These are phyloP conservation scores for Drosera capensis DNA, from an alignment of 148 eudicot species.

Conservation along the genomic window DNA sequence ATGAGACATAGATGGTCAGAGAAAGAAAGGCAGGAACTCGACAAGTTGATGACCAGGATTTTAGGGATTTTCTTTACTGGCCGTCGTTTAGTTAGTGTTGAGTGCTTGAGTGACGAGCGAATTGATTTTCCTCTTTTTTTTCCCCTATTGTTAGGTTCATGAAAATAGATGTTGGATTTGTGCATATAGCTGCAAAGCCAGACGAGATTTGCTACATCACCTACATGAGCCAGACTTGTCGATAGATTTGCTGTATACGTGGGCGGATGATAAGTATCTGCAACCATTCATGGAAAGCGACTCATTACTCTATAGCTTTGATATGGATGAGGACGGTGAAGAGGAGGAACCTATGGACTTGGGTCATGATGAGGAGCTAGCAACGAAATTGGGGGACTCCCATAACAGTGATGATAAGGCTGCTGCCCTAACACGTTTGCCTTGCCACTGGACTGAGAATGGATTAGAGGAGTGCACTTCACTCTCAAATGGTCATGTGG, in stretches of 20 bases:
- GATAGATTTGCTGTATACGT: slow-evolving; percentile 21
- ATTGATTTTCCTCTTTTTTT: neutral
- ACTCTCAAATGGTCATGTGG: slow-evolving; percentile 7
- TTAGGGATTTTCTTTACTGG: no score
- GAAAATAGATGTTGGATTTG: slow-evolving; percentile 68
- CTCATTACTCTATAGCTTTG: slow-evolving; percentile 61
- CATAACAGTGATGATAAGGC: slow-evolving; percentile 25
- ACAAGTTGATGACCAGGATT: no score
- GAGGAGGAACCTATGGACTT: slow-evolving; percentile 21
- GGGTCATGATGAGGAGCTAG: no score
- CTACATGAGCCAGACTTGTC: slow-evolving; percentile 25
- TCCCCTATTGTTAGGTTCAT: slow-evolving; percentile 33
- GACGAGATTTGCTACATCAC: slow-evolving; percentile 40
- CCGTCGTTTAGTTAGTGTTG: no score
- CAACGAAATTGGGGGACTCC: slow-evolving; percentile 19
- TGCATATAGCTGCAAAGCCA: slow-evolving; percentile 25
- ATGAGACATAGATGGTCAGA: no score
- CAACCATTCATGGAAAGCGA: slow-evolving; percentile 70
- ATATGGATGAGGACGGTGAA: slow-evolving; percentile 48
- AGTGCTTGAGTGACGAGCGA: neutral
- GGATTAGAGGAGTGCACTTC: slow-evolving; percentile 15
- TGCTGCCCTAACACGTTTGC: slow-evolving; percentile 10
- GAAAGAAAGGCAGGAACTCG: no score
- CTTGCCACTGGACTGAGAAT: slow-evolving; percentile 7
- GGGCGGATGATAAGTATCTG: slow-evolving; percentile 75